Conservation (phyloP, 1,139 yeast genomes). For the Scheffersomyces stambukii region DNA sequence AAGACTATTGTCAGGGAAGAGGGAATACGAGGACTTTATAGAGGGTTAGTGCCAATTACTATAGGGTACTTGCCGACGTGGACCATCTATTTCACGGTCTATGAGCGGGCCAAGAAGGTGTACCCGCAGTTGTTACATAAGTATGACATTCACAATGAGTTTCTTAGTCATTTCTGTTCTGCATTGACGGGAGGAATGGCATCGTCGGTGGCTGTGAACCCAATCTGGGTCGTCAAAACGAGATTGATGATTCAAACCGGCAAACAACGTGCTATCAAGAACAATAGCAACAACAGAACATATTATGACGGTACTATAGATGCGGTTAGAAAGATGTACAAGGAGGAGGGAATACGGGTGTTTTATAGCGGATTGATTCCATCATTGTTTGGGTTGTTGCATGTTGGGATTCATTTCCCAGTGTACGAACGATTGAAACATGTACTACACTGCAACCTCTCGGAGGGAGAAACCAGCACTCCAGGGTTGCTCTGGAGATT, state of each 20-base stretch:
- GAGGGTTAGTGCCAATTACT: conserved; percentile 88
- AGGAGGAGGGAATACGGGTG: conserved; percentile 74
- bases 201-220: conserved; percentile 86
- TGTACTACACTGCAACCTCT: conserved; percentile 31
- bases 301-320: conserved; percentile 77
- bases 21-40: conserved; percentile 77
- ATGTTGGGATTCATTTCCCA: conserved; percentile 97
- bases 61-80: conserved; percentile 96
- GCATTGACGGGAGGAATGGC: conserved; percentile 90
- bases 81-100: conserved; percentile 91
- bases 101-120: conserved; percentile 67
- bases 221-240: conserved; percentile 97
- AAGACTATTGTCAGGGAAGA: conserved; percentile 66
- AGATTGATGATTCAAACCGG: conserved; percentile 85
- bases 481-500: conserved; percentile 40
- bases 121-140: conserved; percentile 23
- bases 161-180: conserved; percentile 63
- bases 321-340: conserved; percentile 76
- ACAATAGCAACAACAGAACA: conserved; percentile 23
- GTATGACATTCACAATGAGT: conserved; percentile 38
- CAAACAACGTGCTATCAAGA: conserved; percentile 36
- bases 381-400: conserved; percentile 82
- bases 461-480: conserved; percentile 20
- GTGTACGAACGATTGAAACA: conserved; percentile 80
- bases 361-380: conserved; percentile 91